Evolutionary conservation across 2,329 filamentous ascomycete genomes (phyloP).

Genomic region (Ciborinia camelliae): DNA sequence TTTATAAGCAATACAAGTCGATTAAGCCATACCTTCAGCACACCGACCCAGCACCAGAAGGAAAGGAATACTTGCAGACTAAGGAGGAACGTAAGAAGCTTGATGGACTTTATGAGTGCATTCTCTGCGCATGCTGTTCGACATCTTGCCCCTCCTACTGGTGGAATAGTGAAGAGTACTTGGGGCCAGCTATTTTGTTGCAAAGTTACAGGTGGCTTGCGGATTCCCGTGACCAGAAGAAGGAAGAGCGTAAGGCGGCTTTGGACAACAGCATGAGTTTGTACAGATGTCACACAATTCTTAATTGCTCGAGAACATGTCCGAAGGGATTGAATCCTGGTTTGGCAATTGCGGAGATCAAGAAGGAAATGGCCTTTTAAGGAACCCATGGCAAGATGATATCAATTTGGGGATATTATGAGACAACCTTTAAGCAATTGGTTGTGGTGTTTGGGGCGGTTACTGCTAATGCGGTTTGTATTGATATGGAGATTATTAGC

Average conservation of each 20-base stretch:
- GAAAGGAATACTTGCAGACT: conserved; percentile 86
- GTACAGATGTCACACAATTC: conserved; percentile 98
- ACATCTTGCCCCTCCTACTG: conserved; percentile 99
- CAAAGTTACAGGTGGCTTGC: conserved; percentile 98
- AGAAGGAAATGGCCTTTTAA: conserved; percentile 81
- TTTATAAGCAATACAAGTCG: conserved; percentile 99
- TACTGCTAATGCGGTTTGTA: conserved; percentile 19
- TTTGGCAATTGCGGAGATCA: conserved; percentile 93
- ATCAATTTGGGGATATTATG: conserved; percentile 1
- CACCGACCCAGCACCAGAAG: conserved; percentile 77
- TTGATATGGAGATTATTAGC: conserved; percentile 14
- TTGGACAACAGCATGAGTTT: conserved; percentile 98
- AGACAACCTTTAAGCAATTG: conserved; percentile 6
- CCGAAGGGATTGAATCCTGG: conserved; percentile 98
- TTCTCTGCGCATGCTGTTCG: conserved; percentile 98
- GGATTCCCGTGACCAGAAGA: conserved; percentile 91
- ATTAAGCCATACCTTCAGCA: conserved; percentile 98
- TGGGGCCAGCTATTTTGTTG: conserved; percentile 91
- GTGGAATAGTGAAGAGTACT: conserved; percentile 99
- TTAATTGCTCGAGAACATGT: conserved; percentile 97
- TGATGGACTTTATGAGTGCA: conserved; percentile 97
- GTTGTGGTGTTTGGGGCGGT: conserved; percentile 17
- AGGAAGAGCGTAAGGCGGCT: conserved; percentile 78
- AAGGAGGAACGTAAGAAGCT: conserved; percentile 90
- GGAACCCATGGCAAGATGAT: neutral